Conservation (phyloP, 495 filamentous ascomycete genomes). For the Penicillium lividum region DNA sequence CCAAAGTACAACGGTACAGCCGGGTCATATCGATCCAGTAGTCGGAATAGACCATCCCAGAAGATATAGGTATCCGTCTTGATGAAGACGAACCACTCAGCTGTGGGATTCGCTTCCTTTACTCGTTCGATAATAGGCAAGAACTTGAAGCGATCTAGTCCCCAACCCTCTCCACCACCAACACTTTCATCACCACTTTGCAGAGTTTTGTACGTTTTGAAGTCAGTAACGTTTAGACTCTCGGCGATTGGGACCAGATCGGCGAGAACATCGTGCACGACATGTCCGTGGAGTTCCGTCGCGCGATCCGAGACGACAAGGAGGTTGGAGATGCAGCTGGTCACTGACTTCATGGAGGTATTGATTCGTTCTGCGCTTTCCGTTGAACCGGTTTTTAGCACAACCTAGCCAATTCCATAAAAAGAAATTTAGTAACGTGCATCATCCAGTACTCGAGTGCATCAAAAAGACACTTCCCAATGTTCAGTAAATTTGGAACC, state of each 20-base stretch:
- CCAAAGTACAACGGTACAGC: conserved; percentile 55
- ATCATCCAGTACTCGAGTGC: no score
- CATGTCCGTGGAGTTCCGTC: conserved; percentile 34
- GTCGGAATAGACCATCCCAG: conserved; percentile 62
- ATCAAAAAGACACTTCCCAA: no score
- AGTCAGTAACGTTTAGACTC: conserved; percentile 32
- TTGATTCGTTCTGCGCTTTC: conserved; percentile 32
- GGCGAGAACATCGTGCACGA: conserved; percentile 42
- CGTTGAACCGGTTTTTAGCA: conserved; percentile 40
- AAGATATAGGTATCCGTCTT: conserved; percentile 64
- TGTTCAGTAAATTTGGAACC: no score
- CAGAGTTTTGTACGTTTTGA: conserved; percentile 33
- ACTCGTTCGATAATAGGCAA: conserved; percentile 60
- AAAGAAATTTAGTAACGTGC: no score
- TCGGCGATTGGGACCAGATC: conserved; percentile 33
- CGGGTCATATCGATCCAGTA: conserved; percentile 52
- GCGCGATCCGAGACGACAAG: conserved; percentile 47
- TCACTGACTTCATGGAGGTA: conserved; percentile 36
- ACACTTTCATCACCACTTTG: conserved; percentile 18
- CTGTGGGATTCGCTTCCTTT: conserved; percentile 51
- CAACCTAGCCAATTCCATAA: no score
- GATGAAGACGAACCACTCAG: conserved; percentile 64
- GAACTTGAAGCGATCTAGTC: conserved; percentile 66
- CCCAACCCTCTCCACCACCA: conserved; percentile 46
- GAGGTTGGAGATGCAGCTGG: conserved; percentile 43